A percentile compares a stretch with the other conserved stretches of the same genome.
phyloP scores from a whole-genome alignment of 2,329 filamentous ascomycete species.

The Phialophora chinensis region DNA sequence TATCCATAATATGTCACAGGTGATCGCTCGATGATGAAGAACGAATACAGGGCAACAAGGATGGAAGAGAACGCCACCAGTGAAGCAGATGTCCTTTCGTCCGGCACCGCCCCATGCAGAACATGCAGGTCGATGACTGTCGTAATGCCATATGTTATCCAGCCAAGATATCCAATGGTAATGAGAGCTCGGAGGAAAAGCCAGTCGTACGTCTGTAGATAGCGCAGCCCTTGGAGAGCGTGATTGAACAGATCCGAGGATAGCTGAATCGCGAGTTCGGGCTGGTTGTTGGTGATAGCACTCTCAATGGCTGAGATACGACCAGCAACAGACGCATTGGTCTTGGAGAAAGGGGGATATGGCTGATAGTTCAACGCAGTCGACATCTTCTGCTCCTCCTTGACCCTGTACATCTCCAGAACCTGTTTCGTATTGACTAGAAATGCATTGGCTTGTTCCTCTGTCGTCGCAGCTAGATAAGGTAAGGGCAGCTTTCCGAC shows the following conservation, averaged over 20 bases:
- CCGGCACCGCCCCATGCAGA: conserved; percentile 70
- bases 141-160: conserved; percentile 90
- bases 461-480: conserved; percentile 73
- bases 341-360: conserved; percentile 71
- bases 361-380: conserved; percentile 78
- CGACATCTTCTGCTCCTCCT: conserved; percentile 81
- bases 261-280: conserved; percentile 78
- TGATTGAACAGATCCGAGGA: conserved; percentile 77
- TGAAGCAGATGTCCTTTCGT: conserved; percentile 66
- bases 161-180: conserved; percentile 88
- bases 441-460: conserved; percentile 82
- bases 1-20: conserved; percentile 88
- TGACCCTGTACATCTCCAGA: conserved; percentile 94
- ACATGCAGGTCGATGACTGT: conserved; percentile 90
- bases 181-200: conserved; percentile 88
- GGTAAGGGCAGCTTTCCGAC: conserved; percentile 89
- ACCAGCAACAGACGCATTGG: conserved; percentile 67
- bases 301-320: conserved; percentile 71
- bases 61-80: conserved; percentile 74
- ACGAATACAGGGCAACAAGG: conserved; percentile 76
- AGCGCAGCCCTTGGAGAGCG: conserved; percentile 81
- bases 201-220: conserved; percentile 98
- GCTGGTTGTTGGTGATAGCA: conserved; percentile 69
- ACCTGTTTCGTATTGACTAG: conserved; percentile 85
- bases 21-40: conserved; percentile 79